These are phyloP conservation scores for Exutisphaerella laricina DNA, from an alignment of 2,329 filamentous ascomycete genomes.

Conservation along the genomic window DNA sequence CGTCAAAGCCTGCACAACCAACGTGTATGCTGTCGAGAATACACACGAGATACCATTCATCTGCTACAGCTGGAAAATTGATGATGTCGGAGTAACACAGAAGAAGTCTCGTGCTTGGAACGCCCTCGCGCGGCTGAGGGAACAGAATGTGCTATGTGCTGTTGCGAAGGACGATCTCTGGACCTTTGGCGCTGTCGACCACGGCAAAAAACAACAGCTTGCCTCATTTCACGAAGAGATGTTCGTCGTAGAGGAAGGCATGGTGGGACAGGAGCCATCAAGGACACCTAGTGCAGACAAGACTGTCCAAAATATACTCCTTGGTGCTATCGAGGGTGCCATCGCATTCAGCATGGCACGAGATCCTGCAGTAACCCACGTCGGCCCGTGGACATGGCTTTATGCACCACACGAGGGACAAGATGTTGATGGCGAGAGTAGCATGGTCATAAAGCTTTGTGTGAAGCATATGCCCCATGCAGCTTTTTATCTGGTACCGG, in stretches of 20 bases:
- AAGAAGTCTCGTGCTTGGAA: constrained; percentile 6
- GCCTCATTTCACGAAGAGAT: background rate
- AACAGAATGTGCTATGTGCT: constrained; percentile 19
- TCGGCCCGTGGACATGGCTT: constrained; percentile 23
- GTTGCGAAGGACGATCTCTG: constrained; percentile 10
- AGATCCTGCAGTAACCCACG: constrained; percentile 9
- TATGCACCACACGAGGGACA: constrained; percentile 3
- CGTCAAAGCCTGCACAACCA: constrained; percentile 32
- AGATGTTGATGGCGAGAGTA: constrained; percentile 3
- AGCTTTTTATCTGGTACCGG: constrained; percentile 15
- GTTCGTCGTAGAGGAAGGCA: constrained; percentile 4
- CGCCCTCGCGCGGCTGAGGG: constrained; percentile 12
- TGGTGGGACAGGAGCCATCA: background rate
- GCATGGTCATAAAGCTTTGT: constrained; percentile 13
- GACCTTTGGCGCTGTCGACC: constrained; percentile 12
- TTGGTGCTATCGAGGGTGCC: constrained; percentile 21
- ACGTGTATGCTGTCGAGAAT: constrained; percentile 27
- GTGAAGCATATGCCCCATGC: constrained; percentile 11
- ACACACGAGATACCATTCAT: constrained; percentile 11
- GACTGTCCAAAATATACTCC: constrained; percentile 18
- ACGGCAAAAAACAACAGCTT: constrained; percentile 5
- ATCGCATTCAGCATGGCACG: constrained; percentile 16
- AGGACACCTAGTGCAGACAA: background rate
- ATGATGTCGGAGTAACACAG: background rate
- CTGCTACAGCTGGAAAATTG: constrained; percentile 9